Evolutionary conservation across 2,329 filamentous ascomycete species (phyloP), one percentile per base, ranked within the genome.

Genomic region (Malbranchea zuffiana): DNA sequence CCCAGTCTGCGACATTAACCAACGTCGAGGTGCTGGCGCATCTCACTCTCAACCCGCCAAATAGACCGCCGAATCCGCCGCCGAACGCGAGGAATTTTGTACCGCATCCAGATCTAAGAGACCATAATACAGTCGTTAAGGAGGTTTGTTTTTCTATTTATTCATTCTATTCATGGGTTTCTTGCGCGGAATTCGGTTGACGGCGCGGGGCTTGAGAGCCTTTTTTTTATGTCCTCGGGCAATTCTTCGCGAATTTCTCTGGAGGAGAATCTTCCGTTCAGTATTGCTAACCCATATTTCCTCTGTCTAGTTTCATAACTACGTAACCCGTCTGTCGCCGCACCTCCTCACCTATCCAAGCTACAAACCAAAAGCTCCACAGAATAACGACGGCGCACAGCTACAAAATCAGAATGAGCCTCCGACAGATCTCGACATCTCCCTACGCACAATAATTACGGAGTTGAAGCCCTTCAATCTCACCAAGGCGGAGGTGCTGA

Each of bases 401-500:
- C 33, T 46, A 1, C 46, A 42, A 35, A 48, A 48, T 18, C 48
- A 3, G 23, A 20, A 19, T 13, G 26, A 15, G 21, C 27, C 11
- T 29, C 39, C 38, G 7, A 62, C 59, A 11, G 52, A 56, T 0
- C 52, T 63, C 24, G 62, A 65, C 31, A 41, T 44, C 3, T 61
- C 61, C 1, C 47, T 66, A 11, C 54, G 55, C 6, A 47, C 53
- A 6, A 47, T 66, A 3, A 51, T 66, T 16, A 46, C 45, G 1
- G 49, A 50, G 10, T 43, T 67, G 4, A 51, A 56, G 28, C 59
- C 60, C 0, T 66, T 57, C 32, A 55, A 54, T 11, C 49, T 67
- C 12, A 66, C 63, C 18, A 67, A 68, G 46, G 62, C 59, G 0
- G 65, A 68, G 47, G 59, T 64, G 6, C 44, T 66, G 12, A 65